Base-by-base conservation (phyloP, 345 rosid species). In the Garcia nutans region DNA sequence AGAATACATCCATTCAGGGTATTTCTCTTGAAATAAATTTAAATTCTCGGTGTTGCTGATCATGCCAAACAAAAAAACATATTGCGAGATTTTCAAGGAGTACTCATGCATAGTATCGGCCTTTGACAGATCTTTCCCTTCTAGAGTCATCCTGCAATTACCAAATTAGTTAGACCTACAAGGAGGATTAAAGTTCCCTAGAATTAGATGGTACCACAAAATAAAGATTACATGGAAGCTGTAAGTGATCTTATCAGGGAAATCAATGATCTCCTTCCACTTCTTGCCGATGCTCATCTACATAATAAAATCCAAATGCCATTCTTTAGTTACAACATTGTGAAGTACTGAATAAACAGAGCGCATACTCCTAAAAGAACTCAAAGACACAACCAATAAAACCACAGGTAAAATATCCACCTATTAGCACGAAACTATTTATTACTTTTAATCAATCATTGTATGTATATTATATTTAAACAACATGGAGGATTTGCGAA, bases 221-320 rank as follows among this genome's bases (percentile, higher is more conserved):
- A 72, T 8, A 24, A 75, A 70, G 78, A 72, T 86, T 88, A 91
- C 99, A 81, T 89, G 97, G 81, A 92, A 91, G 83, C 80, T 88
- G 90, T 92, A 94, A 69, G 86, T 75, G 74, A 94, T 89, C 91
- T 87, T 91, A 64, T 94, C 97, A 23, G 85, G 82, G 82, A 82
- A 71, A 16, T 89, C 91, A 62, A 94, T 80, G 79, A 92, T 79
- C 81, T 94, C 97, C 88, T 94, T 94, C 98, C 98, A 94, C 88
- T 94, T 94, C 87, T 86, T 89, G 56, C 97, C 99, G 72, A 94
- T 90, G 84, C 93, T 79, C 90, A 83, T 92, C 98, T 94, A 76
- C 77, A 71, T 8, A 62, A 73, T 49, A 55, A 45, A 55, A 50
- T 20, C 28, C 10, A 20, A 64, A 8, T 42, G 17, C 6, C 33